Evolutionary conservation across 1,284 basidiomycete species (phyloP).

Genomic region (Meira nashicola): DNA sequence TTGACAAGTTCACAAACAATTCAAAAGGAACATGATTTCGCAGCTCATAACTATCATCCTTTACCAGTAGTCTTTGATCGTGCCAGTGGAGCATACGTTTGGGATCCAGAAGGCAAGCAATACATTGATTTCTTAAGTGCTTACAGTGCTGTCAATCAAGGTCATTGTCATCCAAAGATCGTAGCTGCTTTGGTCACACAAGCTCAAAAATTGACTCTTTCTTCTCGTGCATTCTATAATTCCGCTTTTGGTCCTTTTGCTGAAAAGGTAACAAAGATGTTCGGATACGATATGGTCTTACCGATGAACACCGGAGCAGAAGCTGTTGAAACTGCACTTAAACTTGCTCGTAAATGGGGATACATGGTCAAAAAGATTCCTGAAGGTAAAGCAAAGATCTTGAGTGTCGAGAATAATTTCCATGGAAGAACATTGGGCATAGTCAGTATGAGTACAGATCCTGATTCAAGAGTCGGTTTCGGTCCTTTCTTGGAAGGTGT

Average conservation of each 20-base stretch:
- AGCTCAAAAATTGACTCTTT: conserved; percentile 83
- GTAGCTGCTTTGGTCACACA: conserved; percentile 76
- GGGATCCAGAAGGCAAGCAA: conserved; percentile 79
- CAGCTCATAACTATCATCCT: conserved; percentile 91
- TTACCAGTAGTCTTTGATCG: conserved; percentile 89
- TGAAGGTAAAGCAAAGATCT: conserved; percentile 78
- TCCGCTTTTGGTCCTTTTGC: conserved; percentile 84
- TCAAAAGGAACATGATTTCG: conserved; percentile 72
- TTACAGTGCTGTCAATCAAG: conserved; percentile 79
- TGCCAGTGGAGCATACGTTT: conserved; percentile 84
- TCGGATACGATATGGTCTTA: conserved; percentile 70
- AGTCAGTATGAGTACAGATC: conserved; percentile 93
- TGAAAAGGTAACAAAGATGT: conserved; percentile 71
- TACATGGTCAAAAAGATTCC: conserved; percentile 68
- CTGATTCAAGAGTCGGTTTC: conserved; percentile 78
- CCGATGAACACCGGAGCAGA: conserved; percentile 99
- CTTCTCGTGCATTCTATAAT: conserved; percentile 95
- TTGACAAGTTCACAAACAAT: conserved; percentile 64
- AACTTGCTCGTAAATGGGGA: conserved; percentile 54
- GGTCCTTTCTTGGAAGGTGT: conserved; percentile 84
- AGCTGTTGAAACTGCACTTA: conserved; percentile 77
- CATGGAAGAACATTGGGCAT: conserved; percentile 89
- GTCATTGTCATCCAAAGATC: conserved; percentile 91
- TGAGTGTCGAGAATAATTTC: conserved; percentile 86
- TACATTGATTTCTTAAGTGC: conserved; percentile 78